These are phyloP conservation scores for Cladobotryum mycophilum DNA, from an alignment of 2,329 filamentous ascomycete species.

Conservation along the genomic window DNA sequence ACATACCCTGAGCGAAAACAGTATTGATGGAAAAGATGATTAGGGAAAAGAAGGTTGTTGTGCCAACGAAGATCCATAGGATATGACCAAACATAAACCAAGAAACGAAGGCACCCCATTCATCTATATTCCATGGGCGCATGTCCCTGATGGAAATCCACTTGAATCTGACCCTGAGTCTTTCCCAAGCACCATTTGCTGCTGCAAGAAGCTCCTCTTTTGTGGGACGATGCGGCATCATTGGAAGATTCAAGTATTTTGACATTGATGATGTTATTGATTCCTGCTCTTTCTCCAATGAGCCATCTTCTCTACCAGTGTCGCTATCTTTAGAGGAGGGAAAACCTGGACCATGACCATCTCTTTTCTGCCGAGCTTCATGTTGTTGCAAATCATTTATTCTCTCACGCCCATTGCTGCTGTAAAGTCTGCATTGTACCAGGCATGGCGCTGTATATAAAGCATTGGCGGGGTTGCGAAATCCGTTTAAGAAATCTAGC, in stretches of 20 bases:
- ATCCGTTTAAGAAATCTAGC: neutral
- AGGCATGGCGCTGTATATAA: neutral
- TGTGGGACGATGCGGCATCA: conserved; percentile 79
- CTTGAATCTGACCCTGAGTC: conserved; percentile 87
- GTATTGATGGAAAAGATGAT: conserved; percentile 90
- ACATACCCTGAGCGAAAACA: conserved; percentile 81
- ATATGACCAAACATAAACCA: conserved; percentile 94
- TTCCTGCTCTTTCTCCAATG: conserved; percentile 21
- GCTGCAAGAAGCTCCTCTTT: conserved; percentile 91
- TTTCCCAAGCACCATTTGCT: conserved; percentile 86
- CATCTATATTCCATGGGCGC: conserved; percentile 90
- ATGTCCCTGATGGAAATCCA: conserved; percentile 95
- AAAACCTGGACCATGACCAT: neutral
- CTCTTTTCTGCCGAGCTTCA: neutral
- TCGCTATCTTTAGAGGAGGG: neutral
- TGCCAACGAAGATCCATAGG: conserved; percentile 92
- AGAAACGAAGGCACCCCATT: conserved; percentile 89
- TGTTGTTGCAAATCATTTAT: neutral
- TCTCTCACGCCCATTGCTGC: neutral
- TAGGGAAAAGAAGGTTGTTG: conserved; percentile 93
- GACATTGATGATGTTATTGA: conserved; percentile 47
- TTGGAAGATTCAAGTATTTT: conserved; percentile 55
- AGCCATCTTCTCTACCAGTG: neutral
- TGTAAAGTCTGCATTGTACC: conserved; percentile 3
- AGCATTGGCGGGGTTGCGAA: neutral